Percentiles rank a stretch among this genome's conserved stretches.
phyloP scores from a whole-genome alignment of 129 eudicot genomes.

The Flaveria brownii region DNA sequence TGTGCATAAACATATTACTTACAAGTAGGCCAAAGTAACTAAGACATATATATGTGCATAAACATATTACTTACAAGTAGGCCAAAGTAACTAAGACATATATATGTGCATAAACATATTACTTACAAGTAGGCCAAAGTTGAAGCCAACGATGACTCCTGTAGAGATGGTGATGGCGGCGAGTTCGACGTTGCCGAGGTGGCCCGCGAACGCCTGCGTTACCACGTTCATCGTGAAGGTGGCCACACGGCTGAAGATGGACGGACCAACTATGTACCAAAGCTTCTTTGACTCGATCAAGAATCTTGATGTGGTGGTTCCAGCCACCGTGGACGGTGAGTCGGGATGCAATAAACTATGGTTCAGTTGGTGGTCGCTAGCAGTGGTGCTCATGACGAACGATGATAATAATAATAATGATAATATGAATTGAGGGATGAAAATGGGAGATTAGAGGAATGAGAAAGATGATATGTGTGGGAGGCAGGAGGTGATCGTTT shows the following conservation, averaged over 20 bases:
- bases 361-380: background rate
- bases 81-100: slow-evolving; percentile 44
- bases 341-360: slow-evolving; percentile 20
- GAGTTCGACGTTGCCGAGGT: slow-evolving; percentile 46
- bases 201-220: slow-evolving; percentile 64
- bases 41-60: background rate
- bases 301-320: slow-evolving; percentile 20
- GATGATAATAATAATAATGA: too few species aligned
- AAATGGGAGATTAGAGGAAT: background rate
- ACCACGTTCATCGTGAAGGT: slow-evolving; percentile 47
- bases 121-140: slow-evolving; percentile 54
- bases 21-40: slow-evolving; percentile 45
- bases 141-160: slow-evolving; percentile 52
- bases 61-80: slow-evolving; percentile 35
- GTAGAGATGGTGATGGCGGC: slow-evolving; percentile 55
- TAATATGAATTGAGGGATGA: background rate
- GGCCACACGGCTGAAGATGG: slow-evolving; percentile 52
- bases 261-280: slow-evolving; percentile 57
- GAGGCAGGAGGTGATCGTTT: background rate
- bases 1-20: too few species aligned
- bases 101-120: background rate
- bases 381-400: background rate
- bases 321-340: slow-evolving; percentile 4
- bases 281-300: slow-evolving; percentile 59
- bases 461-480: background rate